A percentile compares a stretch with the other conserved stretches of the same genome.
Evolutionary conservation across 306 rosid genomes (phyloP).

Genomic region (Gillenia trifoliata): DNA sequence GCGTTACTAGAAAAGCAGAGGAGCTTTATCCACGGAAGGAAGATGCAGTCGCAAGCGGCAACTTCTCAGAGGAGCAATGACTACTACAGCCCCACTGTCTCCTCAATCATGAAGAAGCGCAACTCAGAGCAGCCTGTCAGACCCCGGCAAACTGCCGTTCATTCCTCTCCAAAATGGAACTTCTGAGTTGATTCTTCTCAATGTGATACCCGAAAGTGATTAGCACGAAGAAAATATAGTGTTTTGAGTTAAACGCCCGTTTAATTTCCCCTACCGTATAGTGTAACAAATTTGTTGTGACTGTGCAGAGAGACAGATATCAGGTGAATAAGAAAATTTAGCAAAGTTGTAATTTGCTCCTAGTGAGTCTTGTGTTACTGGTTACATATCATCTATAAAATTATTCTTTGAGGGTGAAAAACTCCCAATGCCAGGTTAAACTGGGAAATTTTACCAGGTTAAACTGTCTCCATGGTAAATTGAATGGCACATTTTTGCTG

Average conservation of each 20-base stretch:
- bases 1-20: constrained; percentile 66
- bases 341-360: constrained; percentile 30
- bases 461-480: neutral
- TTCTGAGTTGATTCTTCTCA: constrained; percentile 40
- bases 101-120: constrained; percentile 91
- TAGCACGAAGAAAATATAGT: constrained; percentile 34
- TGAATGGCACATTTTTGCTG: neutral
- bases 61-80: constrained; percentile 91
- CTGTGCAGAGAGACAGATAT: constrained; percentile 36
- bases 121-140: constrained; percentile 52
- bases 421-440: neutral
- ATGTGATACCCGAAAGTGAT: constrained; percentile 21
- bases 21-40: constrained; percentile 75
- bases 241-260: constrained; percentile 18
- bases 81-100: constrained; percentile 84
- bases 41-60: constrained; percentile 82
- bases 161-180: constrained; percentile 94
- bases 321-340: constrained; percentile 55
- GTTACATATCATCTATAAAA: neutral
- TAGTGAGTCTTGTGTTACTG: constrained; percentile 7
- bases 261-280: constrained; percentile 31
- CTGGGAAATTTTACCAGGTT: neutral
- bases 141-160: constrained; percentile 69
- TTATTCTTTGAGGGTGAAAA: constrained; percentile 6
- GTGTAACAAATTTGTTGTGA: constrained; percentile 37